These are phyloP conservation scores for Neofusicoccum kwambonambiense DNA, from an alignment of 2,329 filamentous ascomycete species.

Conservation along the genomic window DNA sequence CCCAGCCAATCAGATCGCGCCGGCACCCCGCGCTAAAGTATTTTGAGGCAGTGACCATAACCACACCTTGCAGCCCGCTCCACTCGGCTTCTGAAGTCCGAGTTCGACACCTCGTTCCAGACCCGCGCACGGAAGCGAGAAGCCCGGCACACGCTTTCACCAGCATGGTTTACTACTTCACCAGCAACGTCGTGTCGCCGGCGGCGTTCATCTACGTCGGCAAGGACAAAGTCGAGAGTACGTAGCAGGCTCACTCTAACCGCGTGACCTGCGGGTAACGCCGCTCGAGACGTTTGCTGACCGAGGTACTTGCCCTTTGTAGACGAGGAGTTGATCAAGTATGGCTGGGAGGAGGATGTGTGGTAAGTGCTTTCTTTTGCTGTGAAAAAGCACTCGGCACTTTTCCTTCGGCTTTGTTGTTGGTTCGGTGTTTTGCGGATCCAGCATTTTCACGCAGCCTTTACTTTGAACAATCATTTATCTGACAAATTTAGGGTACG, in stretches of 20 bases:
- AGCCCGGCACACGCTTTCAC: neutral
- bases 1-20: neutral
- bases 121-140: neutral
- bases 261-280: neutral
- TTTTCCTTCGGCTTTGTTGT: neutral
- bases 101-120: neutral
- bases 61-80: constrained; percentile 2
- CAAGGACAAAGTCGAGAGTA: constrained; percentile 99
- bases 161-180: constrained; percentile 93
- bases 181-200: constrained; percentile 77
- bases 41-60: constrained; percentile 10
- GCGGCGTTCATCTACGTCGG: constrained; percentile 90
- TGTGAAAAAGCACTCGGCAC: neutral
- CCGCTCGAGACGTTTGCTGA: neutral
- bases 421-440: too few species aligned
- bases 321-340: constrained; percentile 97
- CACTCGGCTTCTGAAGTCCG: neutral
- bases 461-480: neutral
- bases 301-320: constrained; percentile 14
- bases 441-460: too few species aligned
- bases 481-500: neutral
- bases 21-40: constrained; percentile 10
- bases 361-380: constrained; percentile 59
- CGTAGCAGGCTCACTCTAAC: constrained; percentile 29
- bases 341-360: constrained; percentile 92